A percentile compares a stretch with the other conserved stretches of the same genome.
phyloP scores from a whole-genome alignment of 495 filamentous ascomycete species.

The Geoglossum glabrum region DNA sequence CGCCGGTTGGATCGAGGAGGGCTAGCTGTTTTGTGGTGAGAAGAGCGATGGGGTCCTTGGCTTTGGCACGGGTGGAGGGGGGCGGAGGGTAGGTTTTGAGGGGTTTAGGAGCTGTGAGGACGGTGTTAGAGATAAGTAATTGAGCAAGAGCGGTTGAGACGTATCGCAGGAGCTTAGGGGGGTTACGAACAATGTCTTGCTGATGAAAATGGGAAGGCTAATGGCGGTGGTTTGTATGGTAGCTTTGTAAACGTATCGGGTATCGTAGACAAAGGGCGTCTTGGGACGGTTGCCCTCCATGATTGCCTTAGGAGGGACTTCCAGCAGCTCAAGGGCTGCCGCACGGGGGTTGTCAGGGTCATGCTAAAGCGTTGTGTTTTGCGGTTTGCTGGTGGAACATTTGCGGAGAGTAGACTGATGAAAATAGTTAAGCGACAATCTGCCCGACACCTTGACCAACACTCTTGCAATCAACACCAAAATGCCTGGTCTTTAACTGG shows the following conservation, averaged over 20 bases:
- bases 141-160: background rate
- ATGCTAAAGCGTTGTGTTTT: background rate
- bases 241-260: constrained; percentile 11
- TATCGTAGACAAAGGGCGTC: constrained; percentile 14
- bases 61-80: constrained; percentile 22
- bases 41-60: constrained; percentile 38
- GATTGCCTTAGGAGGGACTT: constrained; percentile 32
- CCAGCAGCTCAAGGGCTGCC: constrained; percentile 50
- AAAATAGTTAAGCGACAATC: background rate
- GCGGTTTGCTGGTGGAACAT: background rate
- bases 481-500: too few species aligned
- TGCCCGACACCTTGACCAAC: too few species aligned
- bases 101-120: constrained; percentile 14
- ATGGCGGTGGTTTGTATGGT: background rate
- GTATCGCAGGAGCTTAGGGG: background rate
- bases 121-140: background rate
- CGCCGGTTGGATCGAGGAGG: constrained; percentile 62
- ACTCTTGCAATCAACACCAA: too few species aligned
- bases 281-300: constrained; percentile 18
- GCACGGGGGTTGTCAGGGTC: constrained; percentile 22
- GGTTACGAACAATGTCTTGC: background rate
- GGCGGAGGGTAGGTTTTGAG: constrained; percentile 35
- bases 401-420: background rate
- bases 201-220: background rate
- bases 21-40: constrained; percentile 45